Percentiles rank a stretch among this genome's conserved stretches.
Evolutionary conservation across 129 eudicot genomes (phyloP).

Genomic region (Ambrosia trifida): DNA sequence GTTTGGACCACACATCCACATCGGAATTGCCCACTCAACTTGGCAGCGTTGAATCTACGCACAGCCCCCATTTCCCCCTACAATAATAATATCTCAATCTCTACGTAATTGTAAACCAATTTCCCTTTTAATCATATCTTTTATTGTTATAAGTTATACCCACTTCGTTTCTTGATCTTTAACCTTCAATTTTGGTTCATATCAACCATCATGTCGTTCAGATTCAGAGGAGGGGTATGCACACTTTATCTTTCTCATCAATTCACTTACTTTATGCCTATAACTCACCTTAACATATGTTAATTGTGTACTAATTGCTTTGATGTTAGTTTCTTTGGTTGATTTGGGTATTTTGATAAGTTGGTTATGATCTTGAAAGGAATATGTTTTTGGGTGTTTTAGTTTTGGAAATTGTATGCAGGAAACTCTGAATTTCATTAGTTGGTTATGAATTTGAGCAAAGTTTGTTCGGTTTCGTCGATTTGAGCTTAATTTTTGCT

Average conservation of each 20-base stretch:
- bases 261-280: background rate
- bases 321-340: background rate
- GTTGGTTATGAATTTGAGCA: too few relatives aligned
- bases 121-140: constrained; percentile 9
- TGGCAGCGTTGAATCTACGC: constrained; percentile 37
- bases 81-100: background rate
- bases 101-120: constrained; percentile 21
- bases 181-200: background rate
- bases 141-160: constrained; percentile 4
- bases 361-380: too few relatives aligned
- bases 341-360: background rate
- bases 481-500: too few relatives aligned
- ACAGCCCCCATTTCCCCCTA: constrained; percentile 27
- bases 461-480: too few relatives aligned
- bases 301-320: background rate
- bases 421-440: background rate
- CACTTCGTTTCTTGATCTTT: constrained; percentile 5
- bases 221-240: constrained; percentile 44
- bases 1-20: too few relatives aligned
- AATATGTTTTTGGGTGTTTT: too few relatives aligned
- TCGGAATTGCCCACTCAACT: too few relatives aligned
- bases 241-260: background rate
- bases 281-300: constrained; percentile 12
- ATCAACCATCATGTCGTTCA: constrained; percentile 29
- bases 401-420: background rate